These are phyloP conservation scores for Anastatica hierochuntica DNA, from an alignment of 345 rosid genomes.

Conservation along the genomic window DNA sequence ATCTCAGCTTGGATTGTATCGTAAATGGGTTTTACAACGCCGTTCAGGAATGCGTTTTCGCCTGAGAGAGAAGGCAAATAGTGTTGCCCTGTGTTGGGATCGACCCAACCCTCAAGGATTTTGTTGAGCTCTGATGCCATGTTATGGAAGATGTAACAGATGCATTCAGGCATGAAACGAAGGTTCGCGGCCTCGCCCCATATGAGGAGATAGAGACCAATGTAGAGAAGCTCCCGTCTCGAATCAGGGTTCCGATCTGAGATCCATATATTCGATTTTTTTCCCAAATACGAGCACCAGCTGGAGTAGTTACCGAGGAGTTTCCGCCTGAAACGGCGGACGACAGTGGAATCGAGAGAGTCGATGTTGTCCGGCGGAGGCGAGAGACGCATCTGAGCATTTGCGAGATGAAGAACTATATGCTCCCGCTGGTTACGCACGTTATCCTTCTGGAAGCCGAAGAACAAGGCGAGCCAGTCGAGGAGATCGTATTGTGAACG, in stretches of 20 bases:
- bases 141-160: slow-evolving; percentile 74
- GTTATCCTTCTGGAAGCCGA: slow-evolving; percentile 73
- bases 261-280: slow-evolving; percentile 83
- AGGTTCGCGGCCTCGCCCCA: slow-evolving; percentile 95
- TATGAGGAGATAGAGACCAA: slow-evolving; percentile 58
- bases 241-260: slow-evolving; percentile 63
- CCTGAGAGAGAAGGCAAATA: slow-evolving; percentile 45
- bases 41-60: slow-evolving; percentile 47
- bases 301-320: slow-evolving; percentile 61
- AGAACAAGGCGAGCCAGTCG: slow-evolving; percentile 83
- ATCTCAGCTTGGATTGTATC: slow-evolving; percentile 47
- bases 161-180: slow-evolving; percentile 82
- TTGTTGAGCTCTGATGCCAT: slow-evolving; percentile 91
- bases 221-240: slow-evolving; percentile 66
- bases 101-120: slow-evolving; percentile 65
- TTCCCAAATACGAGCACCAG: slow-evolving; percentile 84
- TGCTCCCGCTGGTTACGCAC: slow-evolving; percentile 94
- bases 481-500: slow-evolving; percentile 65
- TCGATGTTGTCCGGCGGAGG: slow-evolving; percentile 91
- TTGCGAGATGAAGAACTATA: slow-evolving; percentile 81
- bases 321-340: slow-evolving; percentile 62
- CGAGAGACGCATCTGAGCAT: slow-evolving; percentile 92
- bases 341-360: slow-evolving; percentile 57
- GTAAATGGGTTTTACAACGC: slow-evolving; percentile 60
- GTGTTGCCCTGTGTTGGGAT: slow-evolving; percentile 46